Evolutionary conservation across 257 asterid species (phyloP).

Genomic region (Eucommia ulmoides): DNA sequence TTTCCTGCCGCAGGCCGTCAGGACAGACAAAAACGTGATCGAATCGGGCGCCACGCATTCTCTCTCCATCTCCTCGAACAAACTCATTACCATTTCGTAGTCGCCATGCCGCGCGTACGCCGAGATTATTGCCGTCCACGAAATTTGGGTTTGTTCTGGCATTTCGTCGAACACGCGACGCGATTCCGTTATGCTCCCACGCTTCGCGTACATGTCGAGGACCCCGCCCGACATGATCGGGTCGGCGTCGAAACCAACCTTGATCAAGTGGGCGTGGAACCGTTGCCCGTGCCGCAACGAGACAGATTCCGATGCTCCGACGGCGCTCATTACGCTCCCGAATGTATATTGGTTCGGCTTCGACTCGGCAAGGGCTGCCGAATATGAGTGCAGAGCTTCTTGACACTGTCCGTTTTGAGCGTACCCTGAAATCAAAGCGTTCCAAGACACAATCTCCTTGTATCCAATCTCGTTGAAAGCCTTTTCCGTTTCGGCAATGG

Average conservation of each 20-base stretch:
- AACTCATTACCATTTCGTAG: constrained; percentile 53
- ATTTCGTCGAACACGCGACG: constrained; percentile 43
- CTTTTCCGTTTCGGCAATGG: constrained; percentile 34
- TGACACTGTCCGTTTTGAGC: constrained; percentile 60
- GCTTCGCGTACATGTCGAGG: constrained; percentile 91
- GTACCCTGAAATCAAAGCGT: constrained; percentile 64
- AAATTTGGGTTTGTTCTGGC: constrained; percentile 38
- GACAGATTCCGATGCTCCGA: constrained; percentile 74
- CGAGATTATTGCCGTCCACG: constrained; percentile 89
- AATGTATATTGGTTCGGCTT: constrained; percentile 71
- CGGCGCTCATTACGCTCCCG: constrained; percentile 68
- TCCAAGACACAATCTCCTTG: constrained; percentile 69
- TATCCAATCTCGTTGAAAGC: constrained; percentile 50
- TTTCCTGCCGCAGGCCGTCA: constrained; percentile 72
- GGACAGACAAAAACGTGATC: constrained; percentile 68
- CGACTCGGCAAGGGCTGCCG: constrained; percentile 29
- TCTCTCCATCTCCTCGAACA: constrained; percentile 47
- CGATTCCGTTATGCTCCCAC: constrained; percentile 81
- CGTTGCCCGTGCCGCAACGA: constrained; percentile 64
- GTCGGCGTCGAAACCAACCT: constrained; percentile 43
- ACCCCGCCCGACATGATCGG: constrained; percentile 66
- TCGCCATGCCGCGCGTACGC: constrained; percentile 85
- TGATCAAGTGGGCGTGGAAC: constrained; percentile 41
- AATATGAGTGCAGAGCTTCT: constrained; percentile 59
- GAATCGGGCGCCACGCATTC: constrained; percentile 63